Conservation (phyloP, 345 rosid genomes). For the Brassica nigra region DNA sequence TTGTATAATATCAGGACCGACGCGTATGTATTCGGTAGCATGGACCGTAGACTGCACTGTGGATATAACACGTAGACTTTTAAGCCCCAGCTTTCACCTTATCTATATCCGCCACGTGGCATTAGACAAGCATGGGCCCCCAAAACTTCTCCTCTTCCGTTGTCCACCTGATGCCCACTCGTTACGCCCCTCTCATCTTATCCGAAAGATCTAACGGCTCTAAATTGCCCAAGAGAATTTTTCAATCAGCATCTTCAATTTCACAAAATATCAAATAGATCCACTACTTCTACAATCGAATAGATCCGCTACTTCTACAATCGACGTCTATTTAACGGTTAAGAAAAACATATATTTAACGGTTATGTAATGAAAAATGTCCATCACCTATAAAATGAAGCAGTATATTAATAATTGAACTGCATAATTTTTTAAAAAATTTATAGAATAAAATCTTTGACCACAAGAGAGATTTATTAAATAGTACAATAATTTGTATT, state of each 20-base stretch:
- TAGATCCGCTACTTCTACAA: not conserved
- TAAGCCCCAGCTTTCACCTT: conserved; percentile 28
- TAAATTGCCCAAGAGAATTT: not conserved
- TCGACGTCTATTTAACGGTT: not conserved
- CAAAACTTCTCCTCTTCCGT: not conserved
- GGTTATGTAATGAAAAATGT: not conserved
- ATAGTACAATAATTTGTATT: not conserved
- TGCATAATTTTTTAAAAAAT: not conserved
- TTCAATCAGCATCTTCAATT: not conserved
- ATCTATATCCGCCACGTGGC: conserved; percentile 41
- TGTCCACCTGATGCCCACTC: conserved; percentile 10
- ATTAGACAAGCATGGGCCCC: conserved; percentile 22
- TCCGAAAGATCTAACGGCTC: conserved; percentile 39
- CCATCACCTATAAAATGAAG: not conserved
- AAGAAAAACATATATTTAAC: not conserved
- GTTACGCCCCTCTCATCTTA: conserved; percentile 34
- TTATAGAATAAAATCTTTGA: not conserved
- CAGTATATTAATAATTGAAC: not conserved
- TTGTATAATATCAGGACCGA: conserved; percentile 10
- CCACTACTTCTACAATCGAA: not conserved
- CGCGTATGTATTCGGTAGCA: conserved; percentile 17
- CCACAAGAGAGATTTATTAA: not conserved
- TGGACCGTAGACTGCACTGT: conserved; percentile 20
- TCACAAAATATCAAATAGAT: not conserved
- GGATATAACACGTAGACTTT: conserved; percentile 35